Evolutionary conservation across 2,329 filamentous ascomycete genomes (phyloP), one percentile per base, ranked within the genome.

Genomic region (Xylogone sp.): DNA sequence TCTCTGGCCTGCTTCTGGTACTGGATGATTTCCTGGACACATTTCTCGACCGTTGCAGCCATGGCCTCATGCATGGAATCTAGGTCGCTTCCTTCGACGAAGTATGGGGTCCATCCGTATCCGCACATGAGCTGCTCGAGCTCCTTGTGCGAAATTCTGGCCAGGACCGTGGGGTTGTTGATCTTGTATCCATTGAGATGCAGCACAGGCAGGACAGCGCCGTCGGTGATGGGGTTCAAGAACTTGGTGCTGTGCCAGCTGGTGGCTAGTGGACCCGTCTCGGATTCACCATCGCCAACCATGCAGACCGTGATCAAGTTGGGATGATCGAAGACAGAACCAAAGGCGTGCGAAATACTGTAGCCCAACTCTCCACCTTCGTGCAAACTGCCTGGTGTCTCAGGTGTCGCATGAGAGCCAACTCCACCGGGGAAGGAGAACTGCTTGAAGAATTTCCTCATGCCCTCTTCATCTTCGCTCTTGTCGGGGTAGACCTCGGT

Each of bases 131-230:
- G 74, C 21, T 77, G 72, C 59, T 83, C 78, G 5, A 92, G 75
- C 69, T 92, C 88, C 55, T 87, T 81, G 65, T 90, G 86, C 43
- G 81, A 81, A 63, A 92, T 86, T 58, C 88, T 82, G 13, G 87
- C 83, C 16, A 91, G 78, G 0, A 92, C 65, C 4, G 84, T 91
- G 8, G 86, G 86, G 68, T 90, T 89, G 74, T 89, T 88, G 74
- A 91, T 91, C 75, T 92, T 92, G 77, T 91, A 92, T 45, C 88
- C 88, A 61, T 92, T 92, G 29, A 92, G 75, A 67, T 92, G 87
- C 10, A 92, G 76, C 5, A 92, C 83, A 0, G 88, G 88, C 1
- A 92, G 75, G 7, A 92, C 88, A 34, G 87, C 88, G 24, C 88
- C 88, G 61, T 91, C 87, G 0, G 80, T 85, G 59, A 88, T 86